A percentile compares a stretch with the other conserved stretches of the same genome.
Conservation (phyloP, 169 alveolate genomes). For the Plasmodium chabaudi region DNA sequence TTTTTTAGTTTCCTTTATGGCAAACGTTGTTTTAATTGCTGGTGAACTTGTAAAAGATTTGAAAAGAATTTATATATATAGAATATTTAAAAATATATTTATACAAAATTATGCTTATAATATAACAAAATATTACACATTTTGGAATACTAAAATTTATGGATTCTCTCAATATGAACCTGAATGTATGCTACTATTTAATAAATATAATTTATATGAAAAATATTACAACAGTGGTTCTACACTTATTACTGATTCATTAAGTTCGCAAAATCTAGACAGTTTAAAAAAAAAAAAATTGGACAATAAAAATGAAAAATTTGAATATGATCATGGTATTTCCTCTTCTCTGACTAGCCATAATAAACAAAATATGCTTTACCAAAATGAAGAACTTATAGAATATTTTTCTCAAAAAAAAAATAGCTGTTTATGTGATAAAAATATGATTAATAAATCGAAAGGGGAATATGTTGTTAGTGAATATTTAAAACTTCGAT, state of each 20-base stretch:
- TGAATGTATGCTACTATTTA: constrained; percentile 62
- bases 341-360: background rate
- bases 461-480: constrained; percentile 67
- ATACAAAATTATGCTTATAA: constrained; percentile 42
- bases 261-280: background rate
- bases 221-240: background rate
- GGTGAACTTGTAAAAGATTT: constrained; percentile 35
- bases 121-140: constrained; percentile 69
- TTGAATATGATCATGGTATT: background rate
- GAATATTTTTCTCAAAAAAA: constrained; percentile 15
- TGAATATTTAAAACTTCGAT: constrained; percentile 49
- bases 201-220: constrained; percentile 51
- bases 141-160: constrained; percentile 51
- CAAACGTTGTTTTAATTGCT: constrained; percentile 46
- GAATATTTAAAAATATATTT: constrained; percentile 68
- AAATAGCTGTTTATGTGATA: constrained; percentile 45
- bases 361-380: background rate
- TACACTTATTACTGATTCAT: background rate
- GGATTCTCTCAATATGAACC: constrained; percentile 75
- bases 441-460: constrained; percentile 43
- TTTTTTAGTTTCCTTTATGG: constrained; percentile 33
- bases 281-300: background rate
- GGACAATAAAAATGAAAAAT: background rate
- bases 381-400: constrained; percentile 18
- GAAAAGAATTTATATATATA: constrained; percentile 46